Evolutionary conservation across 2,329 filamentous ascomycete species (phyloP).

Genomic region (Diatrype stigma): DNA sequence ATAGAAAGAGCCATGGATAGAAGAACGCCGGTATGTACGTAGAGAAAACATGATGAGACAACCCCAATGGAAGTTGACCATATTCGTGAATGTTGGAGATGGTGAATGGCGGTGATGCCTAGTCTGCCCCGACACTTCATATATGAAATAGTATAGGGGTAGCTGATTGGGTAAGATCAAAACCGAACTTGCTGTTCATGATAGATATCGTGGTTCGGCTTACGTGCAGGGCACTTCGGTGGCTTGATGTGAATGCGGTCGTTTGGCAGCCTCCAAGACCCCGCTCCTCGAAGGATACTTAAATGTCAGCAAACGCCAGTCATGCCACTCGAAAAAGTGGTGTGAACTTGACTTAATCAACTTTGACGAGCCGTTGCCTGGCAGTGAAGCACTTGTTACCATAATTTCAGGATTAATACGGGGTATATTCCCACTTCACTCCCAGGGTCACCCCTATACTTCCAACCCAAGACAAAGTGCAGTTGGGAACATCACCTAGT

Average conservation of each 20-base stretch:
- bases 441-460: neutral
- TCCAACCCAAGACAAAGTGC: neutral
- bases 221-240: neutral
- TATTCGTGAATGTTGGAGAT: neutral
- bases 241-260: neutral
- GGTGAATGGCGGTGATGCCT: slow-evolving; percentile 7
- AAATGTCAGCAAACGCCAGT: neutral
- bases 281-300: neutral
- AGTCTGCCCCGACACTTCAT: neutral
- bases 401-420: neutral
- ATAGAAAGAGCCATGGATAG: neutral
- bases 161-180: neutral
- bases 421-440: neutral
- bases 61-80: neutral
- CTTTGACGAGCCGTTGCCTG: neutral
- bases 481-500: neutral
- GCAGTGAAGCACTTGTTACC: neutral
- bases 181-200: no score
- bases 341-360: neutral
- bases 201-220: neutral
- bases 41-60: neutral
- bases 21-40: neutral
- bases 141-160: neutral
- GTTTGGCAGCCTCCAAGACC: neutral
- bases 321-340: neutral